Evolutionary conservation across 306 rosid species (phyloP).

Genomic region (Herpetospermum pedunculosum): DNA sequence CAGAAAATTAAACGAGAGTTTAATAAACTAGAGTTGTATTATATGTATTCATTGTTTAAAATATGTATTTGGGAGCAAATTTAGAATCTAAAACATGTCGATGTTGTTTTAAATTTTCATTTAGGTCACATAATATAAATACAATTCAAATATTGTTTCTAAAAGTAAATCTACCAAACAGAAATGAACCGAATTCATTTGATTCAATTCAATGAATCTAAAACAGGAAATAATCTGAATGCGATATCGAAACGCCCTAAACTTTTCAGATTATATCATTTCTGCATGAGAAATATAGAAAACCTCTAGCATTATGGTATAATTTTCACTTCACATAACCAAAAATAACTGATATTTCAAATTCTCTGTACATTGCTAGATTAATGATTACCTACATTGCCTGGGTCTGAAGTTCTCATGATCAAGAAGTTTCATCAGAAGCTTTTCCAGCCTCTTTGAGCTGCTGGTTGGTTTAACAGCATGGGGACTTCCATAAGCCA

Average conservation of each 20-base stretch:
- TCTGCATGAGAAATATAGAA: neutral
- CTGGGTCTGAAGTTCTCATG: slow-evolving; percentile 64
- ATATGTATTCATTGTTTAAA: too few relatives aligned
- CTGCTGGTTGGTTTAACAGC: slow-evolving; percentile 47
- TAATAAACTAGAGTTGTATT: too few relatives aligned
- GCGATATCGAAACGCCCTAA: neutral
- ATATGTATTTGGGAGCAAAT: too few relatives aligned
- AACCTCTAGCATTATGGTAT: neutral
- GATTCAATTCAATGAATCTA: too few relatives aligned
- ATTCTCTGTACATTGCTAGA: neutral
- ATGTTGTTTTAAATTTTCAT: too few relatives aligned
- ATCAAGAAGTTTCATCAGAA: slow-evolving; percentile 59
- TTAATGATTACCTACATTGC: slow-evolving; percentile 79
- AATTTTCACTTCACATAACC: neutral
- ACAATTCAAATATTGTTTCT: neutral
- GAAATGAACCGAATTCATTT: too few relatives aligned
- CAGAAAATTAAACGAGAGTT: too few relatives aligned
- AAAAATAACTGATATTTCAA: neutral
- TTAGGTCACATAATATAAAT: too few relatives aligned
- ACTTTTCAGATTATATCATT: neutral
- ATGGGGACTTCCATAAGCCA: slow-evolving; percentile 36
- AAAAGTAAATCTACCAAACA: neutral
- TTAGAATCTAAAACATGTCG: too few relatives aligned
- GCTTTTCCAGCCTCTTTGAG: slow-evolving; percentile 62
- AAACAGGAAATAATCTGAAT: neutral